Conservation (phyloP, 75 land plant genomes). For the Pinus albicaulis region DNA sequence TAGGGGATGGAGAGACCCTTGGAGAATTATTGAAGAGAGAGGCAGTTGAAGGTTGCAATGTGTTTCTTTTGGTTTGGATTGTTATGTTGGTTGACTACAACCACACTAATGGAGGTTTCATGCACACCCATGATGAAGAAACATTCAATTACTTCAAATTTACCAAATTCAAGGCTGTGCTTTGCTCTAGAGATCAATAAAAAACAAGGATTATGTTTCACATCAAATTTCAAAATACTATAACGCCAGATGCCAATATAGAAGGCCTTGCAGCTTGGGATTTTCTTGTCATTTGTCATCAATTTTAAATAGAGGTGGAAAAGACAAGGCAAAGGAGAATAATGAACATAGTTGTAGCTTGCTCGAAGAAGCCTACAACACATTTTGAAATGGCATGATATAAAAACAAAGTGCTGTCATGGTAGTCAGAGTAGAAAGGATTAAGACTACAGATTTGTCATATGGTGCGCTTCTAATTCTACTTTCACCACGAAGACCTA, state of each 20-base stretch:
- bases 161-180: constrained; percentile 37
- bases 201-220: constrained; percentile 35
- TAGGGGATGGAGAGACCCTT: constrained; percentile 19
- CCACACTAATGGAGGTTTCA: constrained; percentile 15
- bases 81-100: background rate
- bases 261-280: constrained; percentile 61
- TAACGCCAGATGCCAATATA: constrained; percentile 49
- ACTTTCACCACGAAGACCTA: constrained; percentile 4
- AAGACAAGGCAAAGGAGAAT: constrained; percentile 14
- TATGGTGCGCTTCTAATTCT: background rate
- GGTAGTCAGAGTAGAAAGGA: background rate
- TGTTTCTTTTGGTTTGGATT: constrained; percentile 28
- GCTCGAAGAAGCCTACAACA: too few species aligned
- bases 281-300: constrained; percentile 9
- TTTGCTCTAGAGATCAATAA: constrained; percentile 34
- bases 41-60: constrained; percentile 31
- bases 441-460: constrained; percentile 4
- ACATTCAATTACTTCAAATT: constrained; percentile 32
- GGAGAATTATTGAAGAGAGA: constrained; percentile 32
- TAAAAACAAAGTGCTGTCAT: too few species aligned
- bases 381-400: too few species aligned
- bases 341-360: too few species aligned
- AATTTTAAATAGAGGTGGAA: constrained; percentile 60
- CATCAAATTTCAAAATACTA: constrained; percentile 95
- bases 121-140: constrained; percentile 52